Percentiles rank a stretch among this genome's conserved stretches.
Evolutionary conservation across 2,329 filamentous ascomycete genomes (phyloP).

Genomic region (Sordariomycetes sp.): DNA sequence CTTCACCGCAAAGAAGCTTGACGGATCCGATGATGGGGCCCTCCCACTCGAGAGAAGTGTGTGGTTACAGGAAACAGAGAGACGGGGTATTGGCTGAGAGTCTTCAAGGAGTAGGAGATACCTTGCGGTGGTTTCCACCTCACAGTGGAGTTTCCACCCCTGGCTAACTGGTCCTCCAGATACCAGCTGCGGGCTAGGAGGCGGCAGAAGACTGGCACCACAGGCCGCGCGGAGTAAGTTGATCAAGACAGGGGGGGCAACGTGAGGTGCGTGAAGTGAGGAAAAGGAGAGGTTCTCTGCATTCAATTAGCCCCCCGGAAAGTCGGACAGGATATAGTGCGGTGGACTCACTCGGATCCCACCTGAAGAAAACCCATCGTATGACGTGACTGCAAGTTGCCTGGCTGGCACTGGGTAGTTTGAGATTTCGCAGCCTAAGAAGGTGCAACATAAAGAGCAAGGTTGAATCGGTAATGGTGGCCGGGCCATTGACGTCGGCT

Average conservation of each 20-base stretch:
- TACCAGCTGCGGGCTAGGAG: constrained; percentile 17
- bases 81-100: constrained; percentile 5
- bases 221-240: constrained; percentile 59
- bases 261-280: constrained; percentile 49
- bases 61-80: background rate
- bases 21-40: constrained; percentile 14
- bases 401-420: constrained; percentile 55
- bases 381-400: constrained; percentile 59
- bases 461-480: constrained; percentile 65
- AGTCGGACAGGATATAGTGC: background rate
- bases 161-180: constrained; percentile 36
- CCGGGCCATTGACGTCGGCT: constrained; percentile 72
- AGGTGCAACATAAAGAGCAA: constrained; percentile 59
- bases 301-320: constrained; percentile 1
- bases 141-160: constrained; percentile 28
- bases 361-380: constrained; percentile 69
- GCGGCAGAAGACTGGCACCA: constrained; percentile 27
- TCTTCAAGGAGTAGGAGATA: constrained; percentile 42
- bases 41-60: background rate
- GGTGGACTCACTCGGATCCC: constrained; percentile 57
- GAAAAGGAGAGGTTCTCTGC: constrained; percentile 55
- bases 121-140: constrained; percentile 28
- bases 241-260: constrained; percentile 51
- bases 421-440: constrained; percentile 50
- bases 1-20: constrained; percentile 25